phyloP scores from a whole-genome alignment of 73 alveolate species.

The Paramecium biaurelia region DNA sequence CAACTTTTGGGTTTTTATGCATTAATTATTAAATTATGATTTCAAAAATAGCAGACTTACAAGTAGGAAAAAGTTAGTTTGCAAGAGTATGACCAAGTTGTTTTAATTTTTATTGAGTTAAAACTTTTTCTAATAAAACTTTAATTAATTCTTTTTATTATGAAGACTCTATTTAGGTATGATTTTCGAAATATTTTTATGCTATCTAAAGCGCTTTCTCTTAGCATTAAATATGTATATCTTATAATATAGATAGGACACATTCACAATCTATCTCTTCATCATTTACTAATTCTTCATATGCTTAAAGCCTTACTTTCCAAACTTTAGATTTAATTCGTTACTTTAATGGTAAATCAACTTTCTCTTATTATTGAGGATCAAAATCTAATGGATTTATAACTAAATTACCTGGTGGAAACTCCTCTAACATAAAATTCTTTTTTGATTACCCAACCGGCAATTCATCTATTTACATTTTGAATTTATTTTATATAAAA shows the following conservation, averaged over 20 bases:
- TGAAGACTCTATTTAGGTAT: neutral
- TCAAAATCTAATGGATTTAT: neutral
- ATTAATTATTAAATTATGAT: neutral
- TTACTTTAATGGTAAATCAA: neutral
- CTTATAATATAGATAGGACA: neutral
- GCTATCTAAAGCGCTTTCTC: constrained; percentile 14
- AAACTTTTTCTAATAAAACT: neutral
- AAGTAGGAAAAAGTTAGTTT: neutral
- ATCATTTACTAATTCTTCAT: neutral
- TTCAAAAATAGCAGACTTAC: neutral
- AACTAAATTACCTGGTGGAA: constrained; percentile 8
- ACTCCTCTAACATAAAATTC: neutral
- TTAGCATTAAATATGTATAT: neutral
- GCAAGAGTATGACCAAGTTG: neutral
- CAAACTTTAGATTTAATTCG: neutral
- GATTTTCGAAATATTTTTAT: neutral
- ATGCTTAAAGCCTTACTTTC: neutral
- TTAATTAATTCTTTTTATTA: neutral
- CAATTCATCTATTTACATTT: constrained; percentile 17
- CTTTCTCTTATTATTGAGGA: neutral
- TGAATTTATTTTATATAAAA: neutral
- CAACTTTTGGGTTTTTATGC: constrained; percentile 24
- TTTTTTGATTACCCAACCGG: constrained; percentile 25
- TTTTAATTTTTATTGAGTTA: neutral
- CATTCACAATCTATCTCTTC: neutral